phyloP scores from a whole-genome alignment of 2,329 filamentous ascomycete species.

The Helminthosporium solani region DNA sequence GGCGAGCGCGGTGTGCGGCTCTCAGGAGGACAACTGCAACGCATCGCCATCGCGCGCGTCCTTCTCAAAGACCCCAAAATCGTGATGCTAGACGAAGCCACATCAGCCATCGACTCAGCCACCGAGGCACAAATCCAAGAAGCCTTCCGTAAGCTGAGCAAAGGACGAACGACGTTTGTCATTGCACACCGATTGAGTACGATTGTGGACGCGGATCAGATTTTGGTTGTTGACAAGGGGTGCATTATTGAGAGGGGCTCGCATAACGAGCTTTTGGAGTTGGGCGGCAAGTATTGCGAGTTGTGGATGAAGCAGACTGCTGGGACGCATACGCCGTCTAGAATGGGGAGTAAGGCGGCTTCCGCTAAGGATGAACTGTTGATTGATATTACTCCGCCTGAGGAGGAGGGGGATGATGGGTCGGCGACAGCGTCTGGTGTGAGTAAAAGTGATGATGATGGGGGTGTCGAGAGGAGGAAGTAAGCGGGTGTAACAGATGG shows the following conservation, averaged over 20 bases:
- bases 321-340: slow-evolving; percentile 22
- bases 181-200: slow-evolving; percentile 80
- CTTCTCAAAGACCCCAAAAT: slow-evolving; percentile 79
- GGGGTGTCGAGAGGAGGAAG: slow-evolving; percentile 15
- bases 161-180: slow-evolving; percentile 65
- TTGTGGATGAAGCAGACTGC: slow-evolving; percentile 85
- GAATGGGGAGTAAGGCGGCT: background rate
- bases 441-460: slow-evolving; percentile 7
- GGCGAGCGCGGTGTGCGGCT: slow-evolving; percentile 48
- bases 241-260: slow-evolving; percentile 75
- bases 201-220: slow-evolving; percentile 82
- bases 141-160: slow-evolving; percentile 59
- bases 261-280: slow-evolving; percentile 71
- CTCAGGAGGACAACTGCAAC: slow-evolving; percentile 66
- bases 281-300: slow-evolving; percentile 72
- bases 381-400: slow-evolving; percentile 27
- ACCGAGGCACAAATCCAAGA: slow-evolving; percentile 68
- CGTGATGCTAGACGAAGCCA: slow-evolving; percentile 83
- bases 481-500: background rate
- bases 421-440: slow-evolving; percentile 14
- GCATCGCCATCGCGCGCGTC: slow-evolving; percentile 69
- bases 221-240: slow-evolving; percentile 76
- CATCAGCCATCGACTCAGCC: slow-evolving; percentile 78
- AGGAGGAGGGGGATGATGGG: slow-evolving; percentile 15
- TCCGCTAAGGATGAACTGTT: slow-evolving; percentile 7